Evolutionary conservation across 2,329 filamentous ascomycete genomes (phyloP).

Genomic region (Pseudogymnoascus sp.): DNA sequence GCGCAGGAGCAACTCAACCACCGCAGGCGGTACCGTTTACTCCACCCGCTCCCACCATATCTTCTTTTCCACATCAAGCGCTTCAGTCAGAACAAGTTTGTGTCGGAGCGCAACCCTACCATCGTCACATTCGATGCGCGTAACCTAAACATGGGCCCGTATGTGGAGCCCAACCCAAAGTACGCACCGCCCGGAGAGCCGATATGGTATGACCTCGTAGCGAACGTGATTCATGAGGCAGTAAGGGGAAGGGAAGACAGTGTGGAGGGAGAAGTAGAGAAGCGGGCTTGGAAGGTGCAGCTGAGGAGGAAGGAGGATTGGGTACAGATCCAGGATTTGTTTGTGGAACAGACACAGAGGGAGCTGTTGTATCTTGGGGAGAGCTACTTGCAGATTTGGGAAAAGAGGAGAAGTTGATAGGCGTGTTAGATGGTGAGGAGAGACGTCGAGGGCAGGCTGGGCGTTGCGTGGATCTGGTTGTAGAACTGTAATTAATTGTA

Average conservation of each 20-base stretch:
- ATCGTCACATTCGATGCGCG: conserved; percentile 93
- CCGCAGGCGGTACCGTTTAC: conserved; percentile 78
- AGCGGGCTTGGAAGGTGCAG: conserved; percentile 90
- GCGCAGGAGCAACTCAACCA: conserved; percentile 86
- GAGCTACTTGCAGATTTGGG: conserved; percentile 95
- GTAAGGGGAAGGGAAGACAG: conserved; percentile 69
- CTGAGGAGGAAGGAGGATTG: conserved; percentile 74
- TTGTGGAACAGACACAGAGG: conserved; percentile 79
- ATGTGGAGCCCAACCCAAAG: conserved; percentile 78
- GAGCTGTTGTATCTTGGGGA: conserved; percentile 90
- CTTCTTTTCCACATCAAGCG: conserved; percentile 94
- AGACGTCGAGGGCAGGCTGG: conserved; percentile 6
- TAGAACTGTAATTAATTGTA: background rate
- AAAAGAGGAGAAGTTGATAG: conserved; percentile 54
- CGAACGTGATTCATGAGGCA: conserved; percentile 86
- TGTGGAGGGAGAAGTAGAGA: conserved; percentile 83
- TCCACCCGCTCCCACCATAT: conserved; percentile 86
- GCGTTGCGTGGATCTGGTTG: background rate
- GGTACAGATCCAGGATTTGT: conserved; percentile 90
- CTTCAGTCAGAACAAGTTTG: conserved; percentile 94
- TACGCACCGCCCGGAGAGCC: conserved; percentile 68
- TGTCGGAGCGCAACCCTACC: conserved; percentile 90
- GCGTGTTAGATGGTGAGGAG: conserved; percentile 17
- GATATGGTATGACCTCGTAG: conserved; percentile 90
- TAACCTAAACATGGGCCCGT: conserved; percentile 79